Evolutionary conservation across 148 eudicot species (phyloP).

Genomic region (Rhododendron ovatum): DNA sequence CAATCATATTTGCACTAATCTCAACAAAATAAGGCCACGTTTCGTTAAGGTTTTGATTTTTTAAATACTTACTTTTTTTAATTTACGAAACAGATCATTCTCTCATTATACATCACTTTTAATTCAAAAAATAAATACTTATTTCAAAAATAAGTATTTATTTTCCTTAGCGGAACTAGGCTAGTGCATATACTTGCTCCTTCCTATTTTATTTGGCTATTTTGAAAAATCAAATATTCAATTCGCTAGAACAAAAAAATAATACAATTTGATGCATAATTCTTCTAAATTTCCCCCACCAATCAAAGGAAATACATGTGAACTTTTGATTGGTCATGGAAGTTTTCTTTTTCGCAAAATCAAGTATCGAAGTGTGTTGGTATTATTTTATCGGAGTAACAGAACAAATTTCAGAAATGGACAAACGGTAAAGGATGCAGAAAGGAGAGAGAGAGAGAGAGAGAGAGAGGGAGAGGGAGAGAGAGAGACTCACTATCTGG

Average conservation of each 20-base stretch:
- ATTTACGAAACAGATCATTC: too few species aligned
- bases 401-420: not conserved
- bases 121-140: too few species aligned
- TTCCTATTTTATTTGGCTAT: not conserved
- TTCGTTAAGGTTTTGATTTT: too few species aligned
- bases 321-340: not conserved
- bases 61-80: too few species aligned
- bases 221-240: not conserved
- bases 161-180: too few species aligned
- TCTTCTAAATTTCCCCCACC: not conserved
- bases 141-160: too few species aligned
- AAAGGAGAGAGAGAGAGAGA: not conserved
- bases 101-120: too few species aligned
- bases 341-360: not conserved
- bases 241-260: not conserved
- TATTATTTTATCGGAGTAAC: not conserved
- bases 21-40: not conserved
- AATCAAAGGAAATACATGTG: not conserved
- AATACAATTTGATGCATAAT: not conserved
- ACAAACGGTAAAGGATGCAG: not conserved
- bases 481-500: slow-evolving; percentile 58
- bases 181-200: not conserved
- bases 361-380: not conserved
- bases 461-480: not conserved
- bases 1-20: not conserved